These are phyloP conservation scores for Pythium biforme DNA, from an alignment of 352 stramenopile species.

Conservation along the genomic window DNA sequence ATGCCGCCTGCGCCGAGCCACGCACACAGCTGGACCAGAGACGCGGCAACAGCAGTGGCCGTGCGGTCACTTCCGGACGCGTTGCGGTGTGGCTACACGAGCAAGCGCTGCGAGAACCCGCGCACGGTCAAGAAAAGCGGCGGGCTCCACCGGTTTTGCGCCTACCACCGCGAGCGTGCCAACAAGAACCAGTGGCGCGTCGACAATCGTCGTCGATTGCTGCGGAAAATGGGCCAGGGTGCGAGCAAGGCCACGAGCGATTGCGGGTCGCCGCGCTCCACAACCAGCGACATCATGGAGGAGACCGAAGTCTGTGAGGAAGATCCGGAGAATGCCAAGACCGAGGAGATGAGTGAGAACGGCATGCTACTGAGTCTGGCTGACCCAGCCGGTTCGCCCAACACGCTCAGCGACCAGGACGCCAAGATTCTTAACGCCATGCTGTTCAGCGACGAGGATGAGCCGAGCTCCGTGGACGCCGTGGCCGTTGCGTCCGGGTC, in stretches of 20 bases:
- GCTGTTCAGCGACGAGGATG: conserved; percentile 20
- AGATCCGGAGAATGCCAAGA: not conserved
- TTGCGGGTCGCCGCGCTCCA: conserved; percentile 13
- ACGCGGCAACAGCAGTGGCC: conserved; percentile 54
- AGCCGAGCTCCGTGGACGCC: not conserved
- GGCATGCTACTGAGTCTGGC: conserved; percentile 1
- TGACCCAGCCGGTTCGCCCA: conserved; percentile 10
- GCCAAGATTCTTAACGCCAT: conserved; percentile 21
- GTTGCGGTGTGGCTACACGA: conserved; percentile 26
- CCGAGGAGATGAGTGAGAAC: not conserved
- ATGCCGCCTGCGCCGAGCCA: conserved; percentile 4
- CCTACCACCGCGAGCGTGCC: conserved; percentile 52
- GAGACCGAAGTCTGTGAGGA: not conserved
- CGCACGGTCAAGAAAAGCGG: conserved; percentile 20
- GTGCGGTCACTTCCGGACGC: conserved; percentile 59
- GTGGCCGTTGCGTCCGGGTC: not conserved
- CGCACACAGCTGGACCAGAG: conserved; percentile 35
- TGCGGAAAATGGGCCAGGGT: not conserved
- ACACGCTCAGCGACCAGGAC: conserved; percentile 20
- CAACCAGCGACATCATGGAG: conserved; percentile 6
- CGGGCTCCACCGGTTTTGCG: conserved; percentile 17
- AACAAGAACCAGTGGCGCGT: conserved; percentile 76
- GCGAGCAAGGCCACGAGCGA: conserved; percentile 8
- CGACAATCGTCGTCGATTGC: conserved; percentile 45
- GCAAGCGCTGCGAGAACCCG: conserved; percentile 20